phyloP scores from a whole-genome alignment of 164 flowering plant species.

The Magnolia kwangsiensis region DNA sequence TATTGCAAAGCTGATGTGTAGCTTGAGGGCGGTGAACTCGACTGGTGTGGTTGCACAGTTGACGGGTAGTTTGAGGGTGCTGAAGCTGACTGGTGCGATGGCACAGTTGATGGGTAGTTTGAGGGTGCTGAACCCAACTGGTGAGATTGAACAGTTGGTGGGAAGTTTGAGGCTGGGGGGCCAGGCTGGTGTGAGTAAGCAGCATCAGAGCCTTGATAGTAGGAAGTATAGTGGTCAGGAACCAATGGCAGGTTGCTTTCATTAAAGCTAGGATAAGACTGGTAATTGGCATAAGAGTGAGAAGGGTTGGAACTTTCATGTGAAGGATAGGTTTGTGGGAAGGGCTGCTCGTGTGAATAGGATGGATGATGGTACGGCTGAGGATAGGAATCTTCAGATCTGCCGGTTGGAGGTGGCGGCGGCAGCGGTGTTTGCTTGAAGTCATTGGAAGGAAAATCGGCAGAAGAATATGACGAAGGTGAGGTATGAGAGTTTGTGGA shows the following conservation, averaged over 20 bases:
- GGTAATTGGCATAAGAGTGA: slow-evolving; percentile 60
- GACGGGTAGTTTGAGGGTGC: slow-evolving; percentile 2
- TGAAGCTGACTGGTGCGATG: slow-evolving; percentile 2
- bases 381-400: slow-evolving; percentile 43
- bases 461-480: slow-evolving; percentile 17
- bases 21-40: slow-evolving; percentile 5
- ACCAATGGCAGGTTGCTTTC: slow-evolving; percentile 75
- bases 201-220: slow-evolving; percentile 52
- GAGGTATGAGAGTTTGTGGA: slow-evolving; percentile 22
- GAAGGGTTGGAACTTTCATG: slow-evolving; percentile 40
- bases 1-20: slow-evolving; percentile 32
- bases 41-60: neutral
- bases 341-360: slow-evolving; percentile 47
- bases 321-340: slow-evolving; percentile 40
- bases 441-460: slow-evolving; percentile 45
- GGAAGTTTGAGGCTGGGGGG: slow-evolving; percentile 21
- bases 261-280: slow-evolving; percentile 75
- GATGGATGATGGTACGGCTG: slow-evolving; percentile 43
- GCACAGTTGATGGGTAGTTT: slow-evolving; percentile 28
- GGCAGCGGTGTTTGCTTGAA: slow-evolving; percentile 20
- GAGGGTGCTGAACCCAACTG: slow-evolving; percentile 19
- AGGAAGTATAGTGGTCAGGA: slow-evolving; percentile 63
- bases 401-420: slow-evolving; percentile 41
- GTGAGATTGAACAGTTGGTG: slow-evolving; percentile 26
- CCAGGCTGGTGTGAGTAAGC: slow-evolving; percentile 45